phyloP scores from a whole-genome alignment of 75 land plant species.

The Picea glauca region DNA sequence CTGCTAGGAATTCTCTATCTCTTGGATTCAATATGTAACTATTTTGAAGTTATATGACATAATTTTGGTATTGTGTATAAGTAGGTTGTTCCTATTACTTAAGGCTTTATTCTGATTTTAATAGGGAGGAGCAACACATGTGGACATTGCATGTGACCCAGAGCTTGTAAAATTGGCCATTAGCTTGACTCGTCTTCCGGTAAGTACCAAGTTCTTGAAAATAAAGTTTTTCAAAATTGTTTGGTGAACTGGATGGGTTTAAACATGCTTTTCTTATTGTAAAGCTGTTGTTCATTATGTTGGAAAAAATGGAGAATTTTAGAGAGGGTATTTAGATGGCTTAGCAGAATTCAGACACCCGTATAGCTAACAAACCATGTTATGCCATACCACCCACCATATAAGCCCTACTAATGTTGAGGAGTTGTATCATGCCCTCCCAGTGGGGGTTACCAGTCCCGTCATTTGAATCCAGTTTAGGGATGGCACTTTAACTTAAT shows the following conservation, averaged over 20 bases:
- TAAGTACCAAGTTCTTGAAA: slow-evolving; percentile 18
- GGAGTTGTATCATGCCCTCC: neutral
- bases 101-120: neutral
- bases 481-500: no score
- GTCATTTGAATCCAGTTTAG: neutral
- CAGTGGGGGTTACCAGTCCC: neutral
- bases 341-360: no score
- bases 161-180: slow-evolving; percentile 80
- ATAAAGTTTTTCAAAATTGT: no score
- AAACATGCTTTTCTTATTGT: no score
- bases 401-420: neutral
- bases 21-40: neutral
- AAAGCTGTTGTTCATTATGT: no score
- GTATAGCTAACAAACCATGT: no score
- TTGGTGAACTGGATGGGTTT: no score
- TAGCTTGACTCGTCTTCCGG: slow-evolving; percentile 73
- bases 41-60: neutral
- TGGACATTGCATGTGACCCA: slow-evolving; percentile 93
- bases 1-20: neutral
- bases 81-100: slow-evolving; percentile 1
- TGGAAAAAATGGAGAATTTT: neutral
- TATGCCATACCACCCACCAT: no score
- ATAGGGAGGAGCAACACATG: slow-evolving; percentile 97
- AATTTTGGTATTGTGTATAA: neutral
- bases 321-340: no score